phyloP scores from a whole-genome alignment of 2,329 filamentous ascomycete species.

The Grosmannia serpens region DNA sequence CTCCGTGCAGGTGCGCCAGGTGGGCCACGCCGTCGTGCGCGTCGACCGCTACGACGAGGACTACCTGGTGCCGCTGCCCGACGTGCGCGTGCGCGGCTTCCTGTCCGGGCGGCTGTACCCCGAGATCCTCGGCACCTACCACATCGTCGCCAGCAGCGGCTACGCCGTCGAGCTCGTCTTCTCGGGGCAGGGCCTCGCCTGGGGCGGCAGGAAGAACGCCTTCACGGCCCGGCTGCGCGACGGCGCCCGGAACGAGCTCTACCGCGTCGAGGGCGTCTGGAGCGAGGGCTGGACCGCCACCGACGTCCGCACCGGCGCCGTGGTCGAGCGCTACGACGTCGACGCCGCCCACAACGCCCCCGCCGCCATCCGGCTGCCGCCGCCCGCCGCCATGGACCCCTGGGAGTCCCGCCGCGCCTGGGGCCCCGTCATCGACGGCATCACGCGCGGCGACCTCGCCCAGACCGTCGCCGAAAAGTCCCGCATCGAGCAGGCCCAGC shows the following conservation, averaged over 20 bases:
- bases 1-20: constrained; percentile 36
- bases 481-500: constrained; percentile 71
- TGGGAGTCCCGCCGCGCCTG: constrained; percentile 74
- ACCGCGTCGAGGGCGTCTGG: constrained; percentile 29
- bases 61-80: constrained; percentile 36
- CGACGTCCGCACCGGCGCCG: constrained; percentile 20
- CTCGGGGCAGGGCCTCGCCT: constrained; percentile 30
- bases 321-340: constrained; percentile 24
- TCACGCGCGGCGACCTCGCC: constrained; percentile 65
- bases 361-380: constrained; percentile 24
- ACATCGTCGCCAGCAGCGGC: constrained; percentile 32
- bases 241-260: constrained; percentile 23
- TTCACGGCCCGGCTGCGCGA: constrained; percentile 32
- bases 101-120: constrained; percentile 35
- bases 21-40: constrained; percentile 36
- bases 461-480: constrained; percentile 59
- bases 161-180: constrained; percentile 35
- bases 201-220: constrained; percentile 31
- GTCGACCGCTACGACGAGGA: constrained; percentile 38
- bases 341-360: constrained; percentile 22
- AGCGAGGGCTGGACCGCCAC: constrained; percentile 28
- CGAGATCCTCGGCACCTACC: constrained; percentile 33
- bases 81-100: constrained; percentile 35
- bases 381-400: constrained; percentile 61
- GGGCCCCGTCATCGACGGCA: constrained; percentile 62